Base-by-base conservation (phyloP, 176 grass and related monocot species). In the Avena atlantica region DNA sequence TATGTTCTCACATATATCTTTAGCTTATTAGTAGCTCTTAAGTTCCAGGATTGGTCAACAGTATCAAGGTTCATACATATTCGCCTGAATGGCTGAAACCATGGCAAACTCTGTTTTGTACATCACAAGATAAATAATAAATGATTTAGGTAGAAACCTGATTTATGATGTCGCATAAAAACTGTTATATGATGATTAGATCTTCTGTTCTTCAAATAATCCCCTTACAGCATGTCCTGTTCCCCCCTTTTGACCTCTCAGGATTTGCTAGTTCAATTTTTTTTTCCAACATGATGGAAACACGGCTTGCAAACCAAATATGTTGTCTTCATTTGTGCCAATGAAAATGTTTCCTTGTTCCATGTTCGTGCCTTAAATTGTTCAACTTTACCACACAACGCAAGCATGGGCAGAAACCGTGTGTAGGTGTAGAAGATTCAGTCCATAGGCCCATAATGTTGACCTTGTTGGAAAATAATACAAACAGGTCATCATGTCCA, bases 11-110 rank as follows among this genome's bases (percentile, higher is more conserved):
- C 8, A 61, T 10, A 45, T 27, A 76, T 16, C 5, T 68, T 29
- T 45, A 37, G 23, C 23, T 66, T 83, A 29, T 25, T 34, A 82
- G 73, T 31, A 82, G 73, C 23, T 83, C 13, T 42, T n/a, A 13
- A n/a, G 50, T 86, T 67, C 25, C 42, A 47, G 57, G 21, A 63
- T 29, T 12, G 17, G 24, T n/a, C 19, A 81, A 19, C 16, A 60
- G 9, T 9, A 45, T 21, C 25, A 16, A 67, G 53, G 0, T 27
- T 65, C 47, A 15, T 45, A 56, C 66, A 52, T 55, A 65, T 50
- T 64, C 64, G n/a, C 3, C 11, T 0, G 2, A 23, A 71, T 56
- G 1, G 31, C 36, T 57, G 76, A 66, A 75, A 70, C 17, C 17
- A 13, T 37, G 57, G 24, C 10, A 61, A 25, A 15, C 20, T 52